Base-by-base conservation (phyloP, 768 basidiomycete genomes). In the Pleurotus cornucopiae region DNA sequence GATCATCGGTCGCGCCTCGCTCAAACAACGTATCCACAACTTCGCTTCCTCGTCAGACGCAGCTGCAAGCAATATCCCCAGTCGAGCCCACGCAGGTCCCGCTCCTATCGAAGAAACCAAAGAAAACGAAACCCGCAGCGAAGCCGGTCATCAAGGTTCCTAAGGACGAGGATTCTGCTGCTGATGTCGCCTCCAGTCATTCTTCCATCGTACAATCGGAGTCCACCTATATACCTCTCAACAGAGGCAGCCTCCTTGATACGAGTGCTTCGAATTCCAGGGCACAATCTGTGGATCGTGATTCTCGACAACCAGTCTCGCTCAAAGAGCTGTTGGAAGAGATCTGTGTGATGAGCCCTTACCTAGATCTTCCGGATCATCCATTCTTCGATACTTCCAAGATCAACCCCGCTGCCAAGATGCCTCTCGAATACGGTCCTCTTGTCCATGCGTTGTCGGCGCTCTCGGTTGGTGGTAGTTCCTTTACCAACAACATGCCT, bases 371-470 rank as follows among this genome's bases (percentile, higher is more conserved):
- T 45, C 69, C 81, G 5, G 82, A 81, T 41, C 84, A 91, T 60
- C 78, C 89, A 0, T 86, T 93, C 69, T 93, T 94, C 64, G 88
- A 91, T 62, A 62, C 79, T 23, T 75, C 81, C 55, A 85, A 81
- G 67, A 77, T 93, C 57, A 85, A 84, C 62, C 83, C 89, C 21
- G 81, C 88, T n/a, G 80, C 84, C 49, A 89, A 84, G 64, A 85
- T 90, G 77, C 89, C 90, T 11, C 70, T 92, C 44, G 89, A 91
- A 61, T 94, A 94, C 62, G 89, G 86, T 1, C 90, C 91, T 30
- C 73, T 94, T 46, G 91, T 92, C 1, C 89, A 92, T 64, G 91
- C 92, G 1, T 70, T 94, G 23, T 92, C 92, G 6, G 89, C 91
- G 11, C 74, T 94, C 37, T 93, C 92, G 1, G 88, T 91, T 12